Conservation (phyloP, 441 rosid species). For the Populus hybrid region DNA sequence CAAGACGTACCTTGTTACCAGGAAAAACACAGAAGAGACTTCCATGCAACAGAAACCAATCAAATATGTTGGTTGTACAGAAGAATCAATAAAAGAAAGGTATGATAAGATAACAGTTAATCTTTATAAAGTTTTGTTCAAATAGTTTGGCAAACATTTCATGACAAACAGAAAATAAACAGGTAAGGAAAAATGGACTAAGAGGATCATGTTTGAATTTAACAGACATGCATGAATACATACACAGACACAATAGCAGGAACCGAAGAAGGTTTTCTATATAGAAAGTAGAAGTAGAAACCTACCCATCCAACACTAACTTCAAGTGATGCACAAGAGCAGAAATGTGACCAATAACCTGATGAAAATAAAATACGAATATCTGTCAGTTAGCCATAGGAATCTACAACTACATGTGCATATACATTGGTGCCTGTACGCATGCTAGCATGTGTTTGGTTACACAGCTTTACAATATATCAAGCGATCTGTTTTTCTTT, state of each 20-base stretch:
- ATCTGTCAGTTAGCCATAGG: background rate
- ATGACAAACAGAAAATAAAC: background rate
- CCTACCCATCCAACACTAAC: conserved; percentile 99
- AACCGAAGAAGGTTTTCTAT: background rate
- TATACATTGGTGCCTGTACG: conserved; percentile 9
- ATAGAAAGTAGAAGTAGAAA: conserved; percentile 18
- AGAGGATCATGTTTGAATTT: background rate
- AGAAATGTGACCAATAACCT: conserved; percentile 98
- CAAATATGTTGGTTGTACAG: background rate
- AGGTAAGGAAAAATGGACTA: background rate
- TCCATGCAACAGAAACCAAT: background rate
- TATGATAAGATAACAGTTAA: background rate
- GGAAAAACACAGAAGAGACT: background rate
- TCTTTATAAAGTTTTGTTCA: background rate
- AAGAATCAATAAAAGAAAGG: background rate
- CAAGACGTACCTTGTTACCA: background rate
- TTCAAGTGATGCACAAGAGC: conserved; percentile 98
- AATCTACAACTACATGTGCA: conserved; percentile 9
- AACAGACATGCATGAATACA: background rate
- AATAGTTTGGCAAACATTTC: background rate
- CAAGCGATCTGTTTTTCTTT: background rate
- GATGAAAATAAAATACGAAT: conserved; percentile 15
- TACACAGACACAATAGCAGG: background rate
- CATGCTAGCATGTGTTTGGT: background rate
- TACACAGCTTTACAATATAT: background rate